phyloP scores from a whole-genome alignment of 1,139 yeast genomes.

The Yamadazyma oceani region DNA sequence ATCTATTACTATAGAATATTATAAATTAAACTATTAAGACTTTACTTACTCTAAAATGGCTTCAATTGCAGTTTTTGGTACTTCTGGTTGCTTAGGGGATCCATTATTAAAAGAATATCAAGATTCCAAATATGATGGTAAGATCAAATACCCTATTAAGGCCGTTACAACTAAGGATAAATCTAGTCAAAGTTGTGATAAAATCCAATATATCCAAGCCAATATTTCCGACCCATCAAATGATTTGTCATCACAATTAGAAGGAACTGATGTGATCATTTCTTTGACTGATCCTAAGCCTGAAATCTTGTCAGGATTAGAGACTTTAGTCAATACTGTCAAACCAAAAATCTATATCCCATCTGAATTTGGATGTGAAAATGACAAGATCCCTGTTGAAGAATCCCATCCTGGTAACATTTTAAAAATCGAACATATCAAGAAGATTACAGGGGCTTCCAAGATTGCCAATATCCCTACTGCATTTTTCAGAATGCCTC shows the following conservation, averaged over 20 bases:
- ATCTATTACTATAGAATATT: too few relatives aligned
- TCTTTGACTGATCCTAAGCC: conserved; percentile 39
- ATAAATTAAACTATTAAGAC: too few relatives aligned
- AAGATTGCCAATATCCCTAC: conserved; percentile 52
- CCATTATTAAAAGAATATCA: conserved; percentile 47
- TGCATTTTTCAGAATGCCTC: conserved; percentile 45
- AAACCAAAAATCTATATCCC: conserved; percentile 59
- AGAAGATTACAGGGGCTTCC: conserved; percentile 37
- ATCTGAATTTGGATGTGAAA: conserved; percentile 59
- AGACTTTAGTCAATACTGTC: conserved; percentile 35
- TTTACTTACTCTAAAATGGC: too few relatives aligned
- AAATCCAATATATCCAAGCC: conserved; percentile 40
- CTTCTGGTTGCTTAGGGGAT: conserved; percentile 52
- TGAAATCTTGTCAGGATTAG: conserved; percentile 23
- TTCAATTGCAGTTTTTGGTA: conserved; percentile 53
- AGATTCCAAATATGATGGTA: conserved; percentile 41
- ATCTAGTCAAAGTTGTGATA: conserved; percentile 30
- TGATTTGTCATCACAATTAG: conserved; percentile 31
- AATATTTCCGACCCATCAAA: conserved; percentile 25
- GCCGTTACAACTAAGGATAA: conserved; percentile 49
- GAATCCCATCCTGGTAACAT: conserved; percentile 35
- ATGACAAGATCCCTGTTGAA: conserved; percentile 19
- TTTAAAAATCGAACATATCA: conserved; percentile 40
- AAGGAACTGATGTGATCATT: conserved; percentile 52
- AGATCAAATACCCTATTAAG: conserved; percentile 49